phyloP scores from a whole-genome alignment of 2,329 filamentous ascomycete genomes.

The Hansfordia pulvinata region DNA sequence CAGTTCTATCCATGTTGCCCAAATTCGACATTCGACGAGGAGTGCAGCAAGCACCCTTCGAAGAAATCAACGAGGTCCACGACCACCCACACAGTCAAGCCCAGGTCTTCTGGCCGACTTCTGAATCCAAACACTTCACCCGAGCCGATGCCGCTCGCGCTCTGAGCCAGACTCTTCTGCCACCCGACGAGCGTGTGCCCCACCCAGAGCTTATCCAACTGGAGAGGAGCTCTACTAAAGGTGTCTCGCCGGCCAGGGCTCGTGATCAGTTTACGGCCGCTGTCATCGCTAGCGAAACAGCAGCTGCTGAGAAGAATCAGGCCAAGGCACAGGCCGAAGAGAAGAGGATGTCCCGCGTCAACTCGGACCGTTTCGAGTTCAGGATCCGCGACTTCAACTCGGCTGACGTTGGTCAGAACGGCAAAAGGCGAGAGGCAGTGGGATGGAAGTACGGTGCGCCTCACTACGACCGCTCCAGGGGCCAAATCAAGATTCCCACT shows the following conservation, averaged over 20 bases:
- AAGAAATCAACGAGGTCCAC: conserved; percentile 51
- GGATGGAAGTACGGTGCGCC: conserved; percentile 54
- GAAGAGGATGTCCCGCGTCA: conserved; percentile 27
- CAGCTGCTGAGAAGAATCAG: conserved; percentile 24
- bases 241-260: conserved; percentile 21
- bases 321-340: conserved; percentile 17
- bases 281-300: conserved; percentile 24
- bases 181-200: conserved; percentile 46
- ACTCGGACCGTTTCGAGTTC: conserved; percentile 45
- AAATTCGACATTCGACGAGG: conserved; percentile 42
- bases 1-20: conserved; percentile 71
- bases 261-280: conserved; percentile 22
- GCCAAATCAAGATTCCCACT: conserved; percentile 54
- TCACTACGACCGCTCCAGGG: conserved; percentile 46
- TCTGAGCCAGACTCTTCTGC: conserved; percentile 45
- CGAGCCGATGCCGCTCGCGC: conserved; percentile 52
- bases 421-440: conserved; percentile 34
- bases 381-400: conserved; percentile 46
- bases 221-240: conserved; percentile 31
- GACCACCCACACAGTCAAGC: conserved; percentile 47
- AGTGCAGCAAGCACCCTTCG: conserved; percentile 33
- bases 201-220: conserved; percentile 47
- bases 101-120: conserved; percentile 51
- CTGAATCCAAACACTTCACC: conserved; percentile 50
- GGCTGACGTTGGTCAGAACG: conserved; percentile 39